Conservation (phyloP, 495 filamentous ascomycete genomes). For the Astrocystis sublimbata region DNA sequence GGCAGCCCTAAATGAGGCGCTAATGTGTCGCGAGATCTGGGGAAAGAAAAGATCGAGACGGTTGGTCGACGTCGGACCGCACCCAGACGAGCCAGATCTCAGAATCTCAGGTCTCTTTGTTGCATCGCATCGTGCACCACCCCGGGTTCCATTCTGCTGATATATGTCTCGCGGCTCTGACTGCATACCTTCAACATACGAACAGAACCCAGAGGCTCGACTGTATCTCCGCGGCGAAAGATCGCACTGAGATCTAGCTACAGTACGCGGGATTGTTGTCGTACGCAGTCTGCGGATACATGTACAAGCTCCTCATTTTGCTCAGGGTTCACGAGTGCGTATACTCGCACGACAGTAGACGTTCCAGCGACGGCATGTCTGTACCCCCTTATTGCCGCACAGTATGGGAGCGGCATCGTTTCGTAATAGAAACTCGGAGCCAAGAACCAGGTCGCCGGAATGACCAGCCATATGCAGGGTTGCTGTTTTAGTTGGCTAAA, state of each 20-base stretch:
- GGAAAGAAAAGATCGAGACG: no score
- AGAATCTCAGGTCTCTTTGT: neutral
- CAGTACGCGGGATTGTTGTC: neutral
- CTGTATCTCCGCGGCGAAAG: conserved; percentile 2
- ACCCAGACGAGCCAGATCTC: no score
- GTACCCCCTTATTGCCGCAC: neutral
- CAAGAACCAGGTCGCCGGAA: neutral
- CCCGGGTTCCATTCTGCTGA: neutral
- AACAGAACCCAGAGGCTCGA: neutral
- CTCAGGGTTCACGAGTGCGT: neutral
- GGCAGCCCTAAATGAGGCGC: no score
- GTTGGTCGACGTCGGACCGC: no score
- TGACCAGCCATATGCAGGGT: neutral
- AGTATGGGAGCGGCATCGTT: neutral
- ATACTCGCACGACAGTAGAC: neutral
- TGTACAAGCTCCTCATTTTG: neutral
- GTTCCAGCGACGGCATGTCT: neutral
- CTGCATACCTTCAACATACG: no score
- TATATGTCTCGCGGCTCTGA: neutral
- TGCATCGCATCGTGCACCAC: neutral
- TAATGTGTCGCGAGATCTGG: no score
- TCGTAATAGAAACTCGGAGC: conserved; percentile 16
- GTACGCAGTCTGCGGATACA: neutral
- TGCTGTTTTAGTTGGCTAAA: conserved; percentile 11
- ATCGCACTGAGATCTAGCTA: neutral